Evolutionary conservation across 2,329 filamentous ascomycete species (phyloP).

Genomic region (Gnomoniopsis smithogilvyi): DNA sequence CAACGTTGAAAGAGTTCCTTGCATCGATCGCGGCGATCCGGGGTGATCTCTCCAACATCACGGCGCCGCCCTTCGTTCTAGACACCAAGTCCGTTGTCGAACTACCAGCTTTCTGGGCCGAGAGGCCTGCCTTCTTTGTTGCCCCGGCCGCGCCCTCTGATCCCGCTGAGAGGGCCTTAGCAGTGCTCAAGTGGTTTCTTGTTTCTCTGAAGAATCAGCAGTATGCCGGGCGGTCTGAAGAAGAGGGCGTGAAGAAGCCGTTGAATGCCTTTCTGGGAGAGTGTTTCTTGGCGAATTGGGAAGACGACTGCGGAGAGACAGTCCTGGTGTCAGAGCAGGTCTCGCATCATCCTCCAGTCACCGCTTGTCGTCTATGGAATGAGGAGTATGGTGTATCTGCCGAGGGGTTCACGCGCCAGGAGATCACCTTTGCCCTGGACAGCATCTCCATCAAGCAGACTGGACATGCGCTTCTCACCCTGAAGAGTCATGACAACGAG

Average conservation of each 20-base stretch:
- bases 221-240: conserved; percentile 25
- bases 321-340: conserved; percentile 26
- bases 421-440: conserved; percentile 23
- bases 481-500: conserved; percentile 30
- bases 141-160: conserved; percentile 38
- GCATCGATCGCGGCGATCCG: conserved; percentile 52
- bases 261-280: conserved; percentile 48
- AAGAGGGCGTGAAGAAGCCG: conserved; percentile 44
- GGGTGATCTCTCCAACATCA: conserved; percentile 53
- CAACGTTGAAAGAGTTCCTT: conserved; percentile 29
- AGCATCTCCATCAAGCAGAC: conserved; percentile 23
- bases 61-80: conserved; percentile 53
- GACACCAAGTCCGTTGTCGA: conserved; percentile 52
- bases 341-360: conserved; percentile 28
- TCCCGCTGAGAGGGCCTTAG: conserved; percentile 36
- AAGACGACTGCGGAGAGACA: conserved; percentile 24
- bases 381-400: conserved; percentile 23
- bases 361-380: conserved; percentile 26
- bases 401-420: conserved; percentile 24
- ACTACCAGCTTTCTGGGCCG: conserved; percentile 56
- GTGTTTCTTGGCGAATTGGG: conserved; percentile 37
- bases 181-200: conserved; percentile 47
- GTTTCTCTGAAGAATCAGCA: conserved; percentile 43
- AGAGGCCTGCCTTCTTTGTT: conserved; percentile 47
- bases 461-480: conserved; percentile 24